Base-by-base conservation (phyloP, 352 stramenopile genomes). In the Phytophthora brassicae region DNA sequence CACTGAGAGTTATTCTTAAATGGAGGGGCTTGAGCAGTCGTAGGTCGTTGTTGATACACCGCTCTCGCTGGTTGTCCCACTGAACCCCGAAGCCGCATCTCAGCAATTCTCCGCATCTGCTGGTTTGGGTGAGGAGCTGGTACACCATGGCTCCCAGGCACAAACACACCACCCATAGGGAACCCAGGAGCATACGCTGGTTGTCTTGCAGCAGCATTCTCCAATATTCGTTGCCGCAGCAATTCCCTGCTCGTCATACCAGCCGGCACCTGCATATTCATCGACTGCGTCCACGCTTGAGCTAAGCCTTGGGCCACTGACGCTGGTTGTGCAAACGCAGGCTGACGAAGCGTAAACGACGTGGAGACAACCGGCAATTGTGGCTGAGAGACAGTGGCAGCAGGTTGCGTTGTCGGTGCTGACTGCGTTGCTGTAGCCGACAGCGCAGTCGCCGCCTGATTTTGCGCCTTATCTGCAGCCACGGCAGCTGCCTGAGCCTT, bases 121-220 rank as follows among this genome's bases (percentile, higher is more conserved):
- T 62, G 48, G 11, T n/a, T 28, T 35, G 33, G 56, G 5, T 55
- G 41, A 1, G 33, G 16, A 26, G 43, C 6, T 3, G 51, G 26
- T 23, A 60, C 22, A 17, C 28, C 38, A 42, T 33, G 20, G 8
- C 56, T 64, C 55, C 24, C 14, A 41, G 23, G 36, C 3, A 23
- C 38, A 44, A 49, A 60, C 19, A 33, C 46, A 19, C 59, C 52
- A 22, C 14, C 7, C 14, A 38, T 48, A 13, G 51, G 41, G 29
- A 67, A 62, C n/a, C 60, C 49, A 39, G 42, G 33, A 16, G 58
- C 26, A 33, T 61, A 57, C n/a, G 45, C 53, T 20, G 11, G n/a
- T 60, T 69, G 63, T 24, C 56, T 44, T 43, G 54, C 51, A 20
- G 35, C 58, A 38, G n/a, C 31, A 16, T 57, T 62, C 42, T 75